Evolutionary conservation across 2,329 filamentous ascomycete species (phyloP), one percentile per base, ranked within the genome.

Genomic region (Fusarium proliferatum): DNA sequence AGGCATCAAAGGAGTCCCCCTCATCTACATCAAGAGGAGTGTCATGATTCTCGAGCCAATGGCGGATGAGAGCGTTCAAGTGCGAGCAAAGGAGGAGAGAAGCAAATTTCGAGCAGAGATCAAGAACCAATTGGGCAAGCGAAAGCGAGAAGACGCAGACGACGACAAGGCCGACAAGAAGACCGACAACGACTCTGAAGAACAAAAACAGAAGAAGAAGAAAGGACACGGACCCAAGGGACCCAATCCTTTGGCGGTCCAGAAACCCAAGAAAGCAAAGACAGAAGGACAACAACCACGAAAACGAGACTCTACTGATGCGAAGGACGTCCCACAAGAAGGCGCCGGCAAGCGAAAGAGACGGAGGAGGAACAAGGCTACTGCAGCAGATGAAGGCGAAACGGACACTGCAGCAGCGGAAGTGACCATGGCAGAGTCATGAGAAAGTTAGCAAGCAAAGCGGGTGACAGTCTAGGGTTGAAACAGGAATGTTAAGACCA

Each of bases 11-110:
- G 93, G 93, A 26, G 92, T 94, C 55, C 94, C 94, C 26, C 81
- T 96, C 69, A 89, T 96, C 52, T 96, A 96, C 80, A 92, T 96
- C 74, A 91, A 91, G 73, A 87, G 93, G 63, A 93, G 91, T 69
- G 93, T 97, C 61, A 93, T 96, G 89, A 85, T 86, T 52, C 78
- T 86, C 57, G 90, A 93, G 81, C 92, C 93, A 19, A 94, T 96
- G 92, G 91, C 92, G 23, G 88, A 86, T 43, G 87, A 88, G 61
- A 93, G 91, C 21, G 88, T 88, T 43, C 86, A 89, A 65, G 86
- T 90, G 52, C 88, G 92, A 69, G 88, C 91, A 58, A 86, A 86
- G 67, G 92, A 93, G 71, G 94, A 96, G 85, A 89, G 87, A 76
- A 87, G 86, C 64, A 97, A 97, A 83, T 93, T 95, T 78, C 88